phyloP scores from a whole-genome alignment of 2,329 filamentous ascomycete species.

The Aspergillus fumigatus region DNA sequence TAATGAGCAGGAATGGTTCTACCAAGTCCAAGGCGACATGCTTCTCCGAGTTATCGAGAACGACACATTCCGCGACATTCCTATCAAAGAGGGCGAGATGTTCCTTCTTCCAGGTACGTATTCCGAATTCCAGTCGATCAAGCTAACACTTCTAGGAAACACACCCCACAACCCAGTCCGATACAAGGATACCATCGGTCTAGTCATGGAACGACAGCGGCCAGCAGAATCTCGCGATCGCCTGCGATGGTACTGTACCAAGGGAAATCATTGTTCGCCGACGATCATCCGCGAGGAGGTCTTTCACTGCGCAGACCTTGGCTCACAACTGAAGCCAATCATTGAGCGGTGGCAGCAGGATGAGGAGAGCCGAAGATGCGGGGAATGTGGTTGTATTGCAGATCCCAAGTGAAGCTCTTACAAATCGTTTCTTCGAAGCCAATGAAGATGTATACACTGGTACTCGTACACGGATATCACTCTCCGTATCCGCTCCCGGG shows the following conservation, averaged over 20 bases:
- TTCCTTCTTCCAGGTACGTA: constrained; percentile 14
- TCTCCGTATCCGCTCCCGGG: constrained; percentile 1
- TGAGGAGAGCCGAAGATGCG: constrained; percentile 9
- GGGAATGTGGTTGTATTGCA: constrained; percentile 9
- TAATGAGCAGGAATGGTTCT: constrained; percentile 16
- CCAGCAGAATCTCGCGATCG: constrained; percentile 65
- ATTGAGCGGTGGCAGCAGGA: constrained; percentile 14
- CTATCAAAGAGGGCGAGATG: constrained; percentile 15
- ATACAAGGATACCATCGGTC: constrained; percentile 79
- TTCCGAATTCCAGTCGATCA: neutral
- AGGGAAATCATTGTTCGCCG: constrained; percentile 2
- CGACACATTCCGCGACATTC: constrained; percentile 10
- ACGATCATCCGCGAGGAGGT: constrained; percentile 13
- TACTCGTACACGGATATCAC: neutral
- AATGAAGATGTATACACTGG: neutral
- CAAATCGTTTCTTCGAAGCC: neutral
- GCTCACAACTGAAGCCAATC: constrained; percentile 9
- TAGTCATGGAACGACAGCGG: constrained; percentile 78
- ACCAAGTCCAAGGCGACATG: constrained; percentile 17
- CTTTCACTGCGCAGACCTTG: constrained; percentile 15
- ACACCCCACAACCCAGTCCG: constrained; percentile 86
- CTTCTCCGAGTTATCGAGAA: constrained; percentile 13
- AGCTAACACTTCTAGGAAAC: neutral
- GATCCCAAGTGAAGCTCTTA: constrained; percentile 1
- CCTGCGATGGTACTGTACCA: constrained; percentile 68